Percentiles rank a stretch among this genome's conserved stretches.
Conservation (phyloP, 208 protist species). For the Leishmania turanica region DNA sequence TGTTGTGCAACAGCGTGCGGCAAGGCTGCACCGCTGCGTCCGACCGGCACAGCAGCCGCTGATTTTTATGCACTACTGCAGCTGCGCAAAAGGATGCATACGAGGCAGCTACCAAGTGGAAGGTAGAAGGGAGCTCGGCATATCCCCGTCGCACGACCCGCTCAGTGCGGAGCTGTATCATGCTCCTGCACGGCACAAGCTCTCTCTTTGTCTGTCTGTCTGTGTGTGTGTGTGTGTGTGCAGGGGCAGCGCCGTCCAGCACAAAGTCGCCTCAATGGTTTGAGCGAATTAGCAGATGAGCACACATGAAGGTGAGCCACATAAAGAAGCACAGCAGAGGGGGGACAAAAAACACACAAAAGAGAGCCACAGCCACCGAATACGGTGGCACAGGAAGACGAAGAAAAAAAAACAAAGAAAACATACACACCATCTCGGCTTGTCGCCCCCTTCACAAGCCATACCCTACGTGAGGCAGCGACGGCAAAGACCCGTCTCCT, state of each 20-base stretch:
- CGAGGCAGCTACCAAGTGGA: not conserved
- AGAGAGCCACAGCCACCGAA: not conserved
- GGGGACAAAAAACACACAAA: not conserved
- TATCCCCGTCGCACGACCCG: not conserved
- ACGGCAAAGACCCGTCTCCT: constrained; percentile 5
- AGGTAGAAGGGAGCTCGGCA: not conserved
- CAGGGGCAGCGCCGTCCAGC: too few species aligned
- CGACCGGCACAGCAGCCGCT: not conserved
- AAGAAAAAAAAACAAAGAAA: not conserved
- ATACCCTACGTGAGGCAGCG: constrained; percentile 4
- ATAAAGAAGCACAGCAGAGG: not conserved
- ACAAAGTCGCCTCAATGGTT: not conserved
- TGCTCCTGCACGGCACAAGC: not conserved
- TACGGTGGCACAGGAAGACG: not conserved
- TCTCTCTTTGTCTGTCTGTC: too few species aligned
- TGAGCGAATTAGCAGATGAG: not conserved
- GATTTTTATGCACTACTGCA: not conserved
- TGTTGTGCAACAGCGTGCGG: not conserved
- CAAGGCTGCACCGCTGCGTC: not conserved
- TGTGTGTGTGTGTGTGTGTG: not conserved
- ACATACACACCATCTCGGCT: not conserved
- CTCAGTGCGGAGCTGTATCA: not conserved
- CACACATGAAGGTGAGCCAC: not conserved
- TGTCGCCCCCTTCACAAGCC: too few species aligned
- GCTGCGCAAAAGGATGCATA: not conserved